phyloP scores from a whole-genome alignment of 208 protist genomes.

The Leptomonas seymouri region DNA sequence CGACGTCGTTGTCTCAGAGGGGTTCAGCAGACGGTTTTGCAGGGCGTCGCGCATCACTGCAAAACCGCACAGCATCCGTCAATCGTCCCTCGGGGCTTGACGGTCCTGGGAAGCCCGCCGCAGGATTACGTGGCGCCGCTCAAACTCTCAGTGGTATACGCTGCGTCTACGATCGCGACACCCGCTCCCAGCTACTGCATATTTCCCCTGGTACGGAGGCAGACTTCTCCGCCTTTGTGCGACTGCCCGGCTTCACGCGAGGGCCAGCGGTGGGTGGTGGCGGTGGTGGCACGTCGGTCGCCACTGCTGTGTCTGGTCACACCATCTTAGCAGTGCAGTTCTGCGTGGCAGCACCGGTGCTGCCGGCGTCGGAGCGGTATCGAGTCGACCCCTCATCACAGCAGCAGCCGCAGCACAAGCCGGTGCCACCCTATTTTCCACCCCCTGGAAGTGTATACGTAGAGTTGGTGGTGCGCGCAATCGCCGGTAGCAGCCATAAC shows the following conservation, averaged over 20 bases:
- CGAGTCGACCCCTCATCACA: background rate
- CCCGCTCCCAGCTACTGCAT: slow-evolving; percentile 75
- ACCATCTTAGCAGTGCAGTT: slow-evolving; percentile 64
- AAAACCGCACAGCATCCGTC: background rate
- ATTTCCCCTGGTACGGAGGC: slow-evolving; percentile 51
- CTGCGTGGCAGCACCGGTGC: slow-evolving; percentile 28
- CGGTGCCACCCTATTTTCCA: background rate
- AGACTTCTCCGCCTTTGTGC: slow-evolving; percentile 46
- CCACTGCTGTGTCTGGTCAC: background rate
- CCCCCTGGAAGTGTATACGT: slow-evolving; percentile 25
- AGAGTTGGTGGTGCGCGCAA: slow-evolving; percentile 23
- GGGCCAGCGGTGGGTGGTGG: background rate
- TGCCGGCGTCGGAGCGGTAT: background rate
- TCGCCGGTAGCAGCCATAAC: background rate
- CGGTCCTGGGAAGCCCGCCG: background rate
- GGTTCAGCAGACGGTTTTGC: background rate
- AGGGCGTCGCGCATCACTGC: background rate
- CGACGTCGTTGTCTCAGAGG: background rate
- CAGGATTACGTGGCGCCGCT: background rate
- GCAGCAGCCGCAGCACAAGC: too few species aligned
- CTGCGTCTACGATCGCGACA: slow-evolving; percentile 67
- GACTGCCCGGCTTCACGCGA: slow-evolving; percentile 9
- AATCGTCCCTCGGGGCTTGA: background rate
- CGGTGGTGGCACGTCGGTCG: too few species aligned
- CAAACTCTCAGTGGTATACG: slow-evolving; percentile 16